A percentile compares a stretch with the other conserved stretches of the same genome.
Evolutionary conservation across 176 grass and related monocot genomes (phyloP).

Genomic region (Zea mays): DNA sequence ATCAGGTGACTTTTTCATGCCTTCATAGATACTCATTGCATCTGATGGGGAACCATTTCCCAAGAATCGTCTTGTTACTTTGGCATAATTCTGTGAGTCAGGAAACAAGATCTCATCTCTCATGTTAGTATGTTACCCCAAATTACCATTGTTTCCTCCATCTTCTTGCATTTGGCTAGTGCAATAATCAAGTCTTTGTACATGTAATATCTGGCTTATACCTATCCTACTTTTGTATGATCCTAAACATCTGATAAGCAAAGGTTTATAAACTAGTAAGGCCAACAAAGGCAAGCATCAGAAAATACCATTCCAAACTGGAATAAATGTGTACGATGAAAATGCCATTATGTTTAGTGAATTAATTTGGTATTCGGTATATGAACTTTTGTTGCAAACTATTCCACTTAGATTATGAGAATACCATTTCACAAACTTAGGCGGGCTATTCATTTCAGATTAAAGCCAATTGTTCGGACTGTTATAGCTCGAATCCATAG

Average conservation of each 20-base stretch:
- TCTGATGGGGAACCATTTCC: slow-evolving; percentile 90
- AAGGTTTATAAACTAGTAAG: slow-evolving; percentile 22
- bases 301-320: slow-evolving; percentile 27
- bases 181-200: slow-evolving; percentile 94
- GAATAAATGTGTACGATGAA: slow-evolving; percentile 11
- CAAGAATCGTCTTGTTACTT: slow-evolving; percentile 91
- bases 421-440: background rate
- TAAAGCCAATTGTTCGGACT: too few relatives aligned
- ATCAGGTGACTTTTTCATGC: slow-evolving; percentile 86
- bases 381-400: background rate
- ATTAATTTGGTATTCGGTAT: background rate
- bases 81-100: slow-evolving; percentile 82
- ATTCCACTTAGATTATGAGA: background rate
- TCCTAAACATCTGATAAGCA: slow-evolving; percentile 69
- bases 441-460: too few relatives aligned
- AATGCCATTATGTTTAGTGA: background rate
- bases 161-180: slow-evolving; percentile 87
- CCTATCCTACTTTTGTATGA: slow-evolving; percentile 90
- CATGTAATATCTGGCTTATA: slow-evolving; percentile 95
- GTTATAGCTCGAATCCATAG: too few relatives aligned
- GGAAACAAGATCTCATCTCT: slow-evolving; percentile 77
- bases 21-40: slow-evolving; percentile 96
- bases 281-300: slow-evolving; percentile 15
- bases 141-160: slow-evolving; percentile 79
- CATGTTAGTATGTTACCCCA: slow-evolving; percentile 91